A percentile compares a stretch with the other conserved stretches of the same genome.
phyloP scores from a whole-genome alignment of 1,139 yeast genomes.

The Lipomyces yarrowii region DNA sequence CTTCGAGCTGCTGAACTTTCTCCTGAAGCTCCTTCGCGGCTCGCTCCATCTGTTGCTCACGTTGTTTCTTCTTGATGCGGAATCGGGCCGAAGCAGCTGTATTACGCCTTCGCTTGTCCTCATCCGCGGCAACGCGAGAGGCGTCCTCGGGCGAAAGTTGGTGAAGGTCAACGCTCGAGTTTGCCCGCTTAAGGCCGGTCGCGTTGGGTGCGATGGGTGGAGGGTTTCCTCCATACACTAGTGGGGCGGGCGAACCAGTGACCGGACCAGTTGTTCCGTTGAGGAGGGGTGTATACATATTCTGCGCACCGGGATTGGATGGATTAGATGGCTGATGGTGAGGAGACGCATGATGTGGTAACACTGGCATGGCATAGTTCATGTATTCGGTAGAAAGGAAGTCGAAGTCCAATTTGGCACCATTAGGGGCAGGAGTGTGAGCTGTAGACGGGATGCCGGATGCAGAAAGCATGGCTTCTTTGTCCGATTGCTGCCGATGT shows the following conservation, averaged over 20 bases:
- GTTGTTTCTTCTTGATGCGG: constrained; percentile 76
- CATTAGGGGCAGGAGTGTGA: constrained; percentile 7
- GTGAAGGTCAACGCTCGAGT: not conserved
- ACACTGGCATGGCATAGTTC: constrained; percentile 11
- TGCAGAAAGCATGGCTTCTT: not conserved
- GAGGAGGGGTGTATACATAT: constrained; percentile 2
- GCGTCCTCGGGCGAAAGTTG: constrained; percentile 10
- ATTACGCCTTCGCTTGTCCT: constrained; percentile 70
- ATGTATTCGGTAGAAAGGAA: constrained; percentile 19
- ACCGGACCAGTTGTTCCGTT: not conserved
- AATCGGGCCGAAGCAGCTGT: constrained; percentile 83
- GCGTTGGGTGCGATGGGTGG: not conserved
- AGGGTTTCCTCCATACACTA: constrained; percentile 3
- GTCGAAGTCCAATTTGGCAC: constrained; percentile 13
- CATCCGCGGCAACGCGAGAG: constrained; percentile 46
- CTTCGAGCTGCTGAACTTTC: constrained; percentile 60
- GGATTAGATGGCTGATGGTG: constrained; percentile 6
- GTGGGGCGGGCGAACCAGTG: not conserved
- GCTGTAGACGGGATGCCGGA: not conserved
- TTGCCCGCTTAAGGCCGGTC: constrained; percentile 18
- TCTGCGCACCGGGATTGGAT: constrained; percentile 3
- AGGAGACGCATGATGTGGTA: not conserved
- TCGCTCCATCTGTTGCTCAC: constrained; percentile 82
- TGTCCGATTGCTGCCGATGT: constrained; percentile 10
- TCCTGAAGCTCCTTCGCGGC: constrained; percentile 65